Evolutionary conservation across 306 rosid species (phyloP).

Genomic region (Lotus japonicus): DNA sequence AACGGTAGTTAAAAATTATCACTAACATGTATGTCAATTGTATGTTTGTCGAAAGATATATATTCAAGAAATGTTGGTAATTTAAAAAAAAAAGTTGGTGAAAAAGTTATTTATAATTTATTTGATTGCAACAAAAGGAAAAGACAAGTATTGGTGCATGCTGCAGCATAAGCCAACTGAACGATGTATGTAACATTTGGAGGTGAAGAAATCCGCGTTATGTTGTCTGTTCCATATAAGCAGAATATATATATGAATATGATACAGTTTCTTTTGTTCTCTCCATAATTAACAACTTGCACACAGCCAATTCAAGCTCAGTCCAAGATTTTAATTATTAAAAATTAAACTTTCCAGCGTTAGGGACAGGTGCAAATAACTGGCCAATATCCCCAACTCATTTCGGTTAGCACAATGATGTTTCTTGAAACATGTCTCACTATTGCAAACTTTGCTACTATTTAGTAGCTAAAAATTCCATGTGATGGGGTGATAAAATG

Average conservation of each 20-base stretch:
- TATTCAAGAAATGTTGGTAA: too few relatives aligned
- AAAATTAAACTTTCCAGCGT: constrained; percentile 29
- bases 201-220: background rate
- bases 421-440: background rate
- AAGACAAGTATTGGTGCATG: too few relatives aligned
- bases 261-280: background rate
- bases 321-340: constrained; percentile 2
- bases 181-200: background rate
- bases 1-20: too few relatives aligned
- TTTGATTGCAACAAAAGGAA: too few relatives aligned
- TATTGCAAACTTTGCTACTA: too few relatives aligned
- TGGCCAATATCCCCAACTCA: background rate
- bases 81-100: too few relatives aligned
- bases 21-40: too few relatives aligned
- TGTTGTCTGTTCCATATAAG: background rate
- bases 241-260: background rate
- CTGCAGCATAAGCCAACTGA: too few relatives aligned
- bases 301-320: constrained; percentile 19
- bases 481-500: too few relatives aligned
- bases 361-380: constrained; percentile 12
- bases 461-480: too few relatives aligned
- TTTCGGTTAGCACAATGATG: background rate
- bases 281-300: constrained; percentile 22
- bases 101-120: too few relatives aligned
- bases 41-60: too few relatives aligned